phyloP scores from a whole-genome alignment of 2,329 filamentous ascomycete genomes.

The Trichoderma asperellum region DNA sequence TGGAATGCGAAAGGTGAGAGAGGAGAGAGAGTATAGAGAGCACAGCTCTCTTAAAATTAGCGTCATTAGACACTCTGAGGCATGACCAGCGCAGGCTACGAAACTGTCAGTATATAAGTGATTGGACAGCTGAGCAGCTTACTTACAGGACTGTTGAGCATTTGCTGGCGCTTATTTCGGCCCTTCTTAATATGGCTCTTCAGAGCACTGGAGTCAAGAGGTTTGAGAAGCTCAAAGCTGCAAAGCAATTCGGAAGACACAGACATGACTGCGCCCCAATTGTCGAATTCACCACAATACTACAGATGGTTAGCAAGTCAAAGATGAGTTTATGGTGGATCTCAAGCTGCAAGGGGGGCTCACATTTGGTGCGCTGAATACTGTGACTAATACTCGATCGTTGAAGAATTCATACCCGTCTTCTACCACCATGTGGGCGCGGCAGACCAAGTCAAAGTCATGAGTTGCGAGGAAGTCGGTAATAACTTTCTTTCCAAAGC shows the following conservation, averaged over 20 bases:
- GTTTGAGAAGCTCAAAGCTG: slow-evolving; percentile 96
- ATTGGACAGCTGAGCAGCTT: not conserved
- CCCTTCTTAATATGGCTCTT: slow-evolving; percentile 99
- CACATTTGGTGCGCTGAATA: slow-evolving; percentile 97
- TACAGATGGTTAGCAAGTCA: slow-evolving; percentile 47
- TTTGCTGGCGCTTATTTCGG: slow-evolving; percentile 88
- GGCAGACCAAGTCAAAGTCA: slow-evolving; percentile 95
- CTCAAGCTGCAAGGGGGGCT: slow-evolving; percentile 45
- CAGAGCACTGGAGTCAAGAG: slow-evolving; percentile 89
- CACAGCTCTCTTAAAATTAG: not conserved
- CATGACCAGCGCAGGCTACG: slow-evolving; percentile 58
- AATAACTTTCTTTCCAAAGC: slow-evolving; percentile 97
- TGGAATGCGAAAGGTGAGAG: not conserved
- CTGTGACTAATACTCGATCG: slow-evolving; percentile 90
- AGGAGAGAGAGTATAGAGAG: not conserved
- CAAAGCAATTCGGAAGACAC: slow-evolving; percentile 91
- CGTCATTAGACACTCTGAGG: slow-evolving; percentile 57
- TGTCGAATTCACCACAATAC: slow-evolving; percentile 99
- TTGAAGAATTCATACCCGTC: slow-evolving; percentile 99
- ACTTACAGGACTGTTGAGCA: slow-evolving; percentile 94
- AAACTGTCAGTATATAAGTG: slow-evolving; percentile 23
- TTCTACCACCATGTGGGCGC: slow-evolving; percentile 98
- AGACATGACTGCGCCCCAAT: slow-evolving; percentile 99
- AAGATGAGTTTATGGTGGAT: not conserved
- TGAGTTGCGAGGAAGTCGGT: slow-evolving; percentile 92